Base-by-base conservation (phyloP, 2,329 filamentous ascomycete genomes). In the Sporothrix curviconia region DNA sequence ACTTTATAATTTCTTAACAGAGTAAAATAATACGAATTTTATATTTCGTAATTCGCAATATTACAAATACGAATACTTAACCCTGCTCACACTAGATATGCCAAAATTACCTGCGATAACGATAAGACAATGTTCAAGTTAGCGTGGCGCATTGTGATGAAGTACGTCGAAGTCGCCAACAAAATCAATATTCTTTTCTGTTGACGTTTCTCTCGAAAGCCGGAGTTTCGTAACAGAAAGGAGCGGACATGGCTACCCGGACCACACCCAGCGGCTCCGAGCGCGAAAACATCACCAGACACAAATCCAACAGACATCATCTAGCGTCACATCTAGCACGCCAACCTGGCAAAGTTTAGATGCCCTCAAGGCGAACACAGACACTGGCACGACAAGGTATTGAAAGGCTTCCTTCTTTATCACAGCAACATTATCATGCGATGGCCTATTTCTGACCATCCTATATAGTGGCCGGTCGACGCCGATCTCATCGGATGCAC, bases 401-500 rank as follows among this genome's bases (percentile, higher is more conserved):
- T 39, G n/a, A 40, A 7, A 17, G 11, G 9, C 8, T 15, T 8
- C 22, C n/a, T 39, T 17, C 43, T n/a, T 3, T 8, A 42, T 3
- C 11, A 22, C 9, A 11, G 17, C 25, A n/a, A 25, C 12, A 4
- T 34, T 17, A 7, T 52, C 28, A 19, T 15, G 47, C 34, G 40
- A 42, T n/a, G n/a, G n/a, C 39, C 59, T 59, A 61, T 57, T 60
- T 47, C 37, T 32, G 55, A 47, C 58, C 58, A n/a, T 17, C 14
- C 46, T 14, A 46, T 42, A 37, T 64, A 95, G 90, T 72, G 90
- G 90, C 59, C 82, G 83, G 59, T 91, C 90, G 14, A 96, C 92
- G 4, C 91, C 92, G 43, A 73, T 96, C 49, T 85, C 92, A 55
- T 81, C 86, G 65, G 92, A 97, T 79, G 94, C 94, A 11, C 94